Evolutionary conservation across 805 yeast genomes (phyloP).

Genomic region (Metschnikowia borealis): DNA sequence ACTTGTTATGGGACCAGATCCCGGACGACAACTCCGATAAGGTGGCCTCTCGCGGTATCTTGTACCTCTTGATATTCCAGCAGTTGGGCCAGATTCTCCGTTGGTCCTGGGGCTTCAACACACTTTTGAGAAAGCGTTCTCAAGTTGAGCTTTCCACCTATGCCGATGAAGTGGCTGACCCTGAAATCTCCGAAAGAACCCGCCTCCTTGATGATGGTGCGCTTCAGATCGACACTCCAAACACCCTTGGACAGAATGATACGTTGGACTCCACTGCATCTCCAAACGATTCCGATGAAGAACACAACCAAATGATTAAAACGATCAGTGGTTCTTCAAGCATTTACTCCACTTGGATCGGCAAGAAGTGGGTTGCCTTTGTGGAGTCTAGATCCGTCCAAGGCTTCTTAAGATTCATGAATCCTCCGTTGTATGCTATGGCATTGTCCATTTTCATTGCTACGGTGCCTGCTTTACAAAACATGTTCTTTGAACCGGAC

Average conservation of each 20-base stretch:
- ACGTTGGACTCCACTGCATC: not conserved
- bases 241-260: not conserved
- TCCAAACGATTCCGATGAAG: not conserved
- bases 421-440: conserved; percentile 85
- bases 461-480: conserved; percentile 54
- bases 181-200: not conserved
- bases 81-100: conserved; percentile 79
- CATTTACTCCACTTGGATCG: not conserved
- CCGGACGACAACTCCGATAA: conserved; percentile 62
- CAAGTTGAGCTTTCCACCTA: conserved; percentile 26
- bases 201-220: conserved; percentile 7
- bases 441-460: conserved; percentile 64
- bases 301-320: not conserved
- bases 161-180: not conserved
- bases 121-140: conserved; percentile 52
- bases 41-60: conserved; percentile 73
- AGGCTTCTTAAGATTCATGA: conserved; percentile 48
- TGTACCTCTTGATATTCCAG: conserved; percentile 71
- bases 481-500: conserved; percentile 48
- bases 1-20: conserved; percentile 70
- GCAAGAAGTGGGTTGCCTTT: conserved; percentile 4
- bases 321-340: not conserved
- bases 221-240: conserved; percentile 5
- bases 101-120: conserved; percentile 87
- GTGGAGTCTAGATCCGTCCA: conserved; percentile 10